A percentile compares a stretch with the other conserved stretches of the same genome.
These are phyloP conservation scores for Didymosphaeria variabile DNA, from an alignment of 2,329 filamentous ascomycete genomes.

Conservation along the genomic window DNA sequence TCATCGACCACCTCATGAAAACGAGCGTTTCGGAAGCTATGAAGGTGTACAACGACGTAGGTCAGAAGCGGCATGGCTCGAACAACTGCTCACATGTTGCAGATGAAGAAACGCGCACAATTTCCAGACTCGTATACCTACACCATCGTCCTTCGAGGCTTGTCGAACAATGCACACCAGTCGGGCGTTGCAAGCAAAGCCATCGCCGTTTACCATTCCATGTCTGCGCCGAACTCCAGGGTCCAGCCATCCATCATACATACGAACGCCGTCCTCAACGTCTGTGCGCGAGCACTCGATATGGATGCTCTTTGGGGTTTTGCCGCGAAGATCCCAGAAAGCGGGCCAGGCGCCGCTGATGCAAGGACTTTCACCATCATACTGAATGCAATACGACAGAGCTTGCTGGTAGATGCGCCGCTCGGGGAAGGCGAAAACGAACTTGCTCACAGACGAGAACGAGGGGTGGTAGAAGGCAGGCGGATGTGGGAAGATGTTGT, in stretches of 20 bases:
- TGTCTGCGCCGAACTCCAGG: slow-evolving; percentile 69
- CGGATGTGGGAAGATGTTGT: slow-evolving; percentile 83
- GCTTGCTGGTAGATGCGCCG: slow-evolving; percentile 35
- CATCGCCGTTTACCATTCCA: slow-evolving; percentile 77
- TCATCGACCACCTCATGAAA: slow-evolving; percentile 77
- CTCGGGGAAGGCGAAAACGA: slow-evolving; percentile 40
- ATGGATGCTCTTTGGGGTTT: slow-evolving; percentile 84
- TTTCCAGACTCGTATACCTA: slow-evolving; percentile 84
- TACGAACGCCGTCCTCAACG: slow-evolving; percentile 85
- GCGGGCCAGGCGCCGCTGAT: slow-evolving; percentile 71
- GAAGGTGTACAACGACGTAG: slow-evolving; percentile 87
- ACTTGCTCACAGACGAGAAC: slow-evolving; percentile 41
- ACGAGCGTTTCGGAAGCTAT: slow-evolving; percentile 71
- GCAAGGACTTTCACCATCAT: slow-evolving; percentile 82
- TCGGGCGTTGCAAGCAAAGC: slow-evolving; percentile 72
- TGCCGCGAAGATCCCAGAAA: slow-evolving; percentile 73
- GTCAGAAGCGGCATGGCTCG: slow-evolving; percentile 22
- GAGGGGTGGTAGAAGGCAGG: slow-evolving; percentile 71
- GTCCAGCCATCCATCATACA: slow-evolving; percentile 81
- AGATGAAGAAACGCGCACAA: slow-evolving; percentile 94
- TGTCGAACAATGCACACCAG: slow-evolving; percentile 68
- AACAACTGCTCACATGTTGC: slow-evolving; percentile 23
- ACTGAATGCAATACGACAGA: slow-evolving; percentile 73
- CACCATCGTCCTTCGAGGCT: slow-evolving; percentile 81
- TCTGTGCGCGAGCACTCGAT: slow-evolving; percentile 78